Evolutionary conservation across 1,139 yeast species (phyloP).

Genomic region (Keqinozyma sinolaborantium): DNA sequence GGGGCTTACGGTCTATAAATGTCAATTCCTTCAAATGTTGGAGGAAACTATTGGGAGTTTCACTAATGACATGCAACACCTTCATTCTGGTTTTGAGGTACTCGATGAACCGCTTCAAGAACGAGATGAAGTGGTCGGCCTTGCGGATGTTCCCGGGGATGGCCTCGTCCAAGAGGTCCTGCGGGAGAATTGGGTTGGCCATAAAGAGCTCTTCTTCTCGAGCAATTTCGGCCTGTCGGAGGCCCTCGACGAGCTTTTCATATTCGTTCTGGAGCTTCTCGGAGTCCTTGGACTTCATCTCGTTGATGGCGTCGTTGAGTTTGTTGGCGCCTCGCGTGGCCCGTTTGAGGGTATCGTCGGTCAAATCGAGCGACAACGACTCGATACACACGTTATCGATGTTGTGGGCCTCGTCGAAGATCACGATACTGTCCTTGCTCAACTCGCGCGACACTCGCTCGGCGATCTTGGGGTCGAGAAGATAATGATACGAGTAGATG

Average conservation of each 20-base stretch:
- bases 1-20: constrained; percentile 86
- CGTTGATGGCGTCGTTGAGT: constrained; percentile 71
- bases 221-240: constrained; percentile 72
- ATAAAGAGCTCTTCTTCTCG: constrained; percentile 78
- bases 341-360: constrained; percentile 43
- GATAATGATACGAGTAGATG: constrained; percentile 93
- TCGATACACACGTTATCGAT: constrained; percentile 98
- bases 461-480: constrained; percentile 94
- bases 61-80: constrained; percentile 93
- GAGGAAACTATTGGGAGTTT: constrained; percentile 88
- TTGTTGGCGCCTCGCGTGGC: constrained; percentile 72
- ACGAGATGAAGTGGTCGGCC: constrained; percentile 95
- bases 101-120: constrained; percentile 87
- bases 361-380: constrained; percentile 77
- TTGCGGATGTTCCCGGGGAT: constrained; percentile 95
- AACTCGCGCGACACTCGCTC: constrained; percentile 91
- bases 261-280: constrained; percentile 85
- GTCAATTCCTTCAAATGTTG: constrained; percentile 93
- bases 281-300: constrained; percentile 79
- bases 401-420: constrained; percentile 97
- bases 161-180: constrained; percentile 85
- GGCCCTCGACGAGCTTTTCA: constrained; percentile 84
- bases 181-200: constrained; percentile 84
- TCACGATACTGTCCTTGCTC: constrained; percentile 88
- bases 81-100: constrained; percentile 96